Conservation (phyloP, 2,329 filamentous ascomycete genomes). For the Sphaerostilbella broomeana region DNA sequence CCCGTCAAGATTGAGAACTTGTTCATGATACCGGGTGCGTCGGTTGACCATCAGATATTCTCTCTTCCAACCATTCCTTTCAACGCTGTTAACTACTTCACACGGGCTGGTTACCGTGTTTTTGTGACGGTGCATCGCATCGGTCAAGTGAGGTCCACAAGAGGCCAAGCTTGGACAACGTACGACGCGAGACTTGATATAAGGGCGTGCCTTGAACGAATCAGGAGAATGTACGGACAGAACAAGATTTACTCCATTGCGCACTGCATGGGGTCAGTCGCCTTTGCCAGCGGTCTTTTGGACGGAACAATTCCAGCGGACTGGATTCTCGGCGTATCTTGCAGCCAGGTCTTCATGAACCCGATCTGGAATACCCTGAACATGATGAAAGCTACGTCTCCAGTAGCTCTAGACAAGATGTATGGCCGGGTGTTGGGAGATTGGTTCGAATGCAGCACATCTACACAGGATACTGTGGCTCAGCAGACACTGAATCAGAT, state of each 20-base stretch:
- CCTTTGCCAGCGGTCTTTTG: slow-evolving; percentile 51
- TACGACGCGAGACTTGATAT: slow-evolving; percentile 56
- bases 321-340: slow-evolving; percentile 53
- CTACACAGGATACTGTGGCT: slow-evolving; percentile 35
- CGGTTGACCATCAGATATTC: slow-evolving; percentile 58
- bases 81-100: slow-evolving; percentile 59
- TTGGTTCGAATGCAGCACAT: slow-evolving; percentile 50
- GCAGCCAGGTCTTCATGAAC: slow-evolving; percentile 58
- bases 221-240: slow-evolving; percentile 35
- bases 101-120: slow-evolving; percentile 52
- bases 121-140: slow-evolving; percentile 54
- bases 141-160: slow-evolving; percentile 43
- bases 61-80: slow-evolving; percentile 56
- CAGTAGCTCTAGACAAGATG: slow-evolving; percentile 42
- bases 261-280: slow-evolving; percentile 59
- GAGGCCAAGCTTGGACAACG: slow-evolving; percentile 48
- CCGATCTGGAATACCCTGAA: slow-evolving; percentile 52
- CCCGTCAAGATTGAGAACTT: slow-evolving; percentile 35
- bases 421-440: slow-evolving; percentile 42
- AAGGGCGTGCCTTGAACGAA: slow-evolving; percentile 46
- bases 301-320: slow-evolving; percentile 51
- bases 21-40: slow-evolving; percentile 56
- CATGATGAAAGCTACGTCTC: slow-evolving; percentile 47
- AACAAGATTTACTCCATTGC: slow-evolving; percentile 49
- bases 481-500: slow-evolving; percentile 49